A percentile compares a stretch with the other conserved stretches of the same genome.
These are phyloP conservation scores for Eutrema yunnanense DNA, from an alignment of 345 rosid species.

Conservation along the genomic window DNA sequence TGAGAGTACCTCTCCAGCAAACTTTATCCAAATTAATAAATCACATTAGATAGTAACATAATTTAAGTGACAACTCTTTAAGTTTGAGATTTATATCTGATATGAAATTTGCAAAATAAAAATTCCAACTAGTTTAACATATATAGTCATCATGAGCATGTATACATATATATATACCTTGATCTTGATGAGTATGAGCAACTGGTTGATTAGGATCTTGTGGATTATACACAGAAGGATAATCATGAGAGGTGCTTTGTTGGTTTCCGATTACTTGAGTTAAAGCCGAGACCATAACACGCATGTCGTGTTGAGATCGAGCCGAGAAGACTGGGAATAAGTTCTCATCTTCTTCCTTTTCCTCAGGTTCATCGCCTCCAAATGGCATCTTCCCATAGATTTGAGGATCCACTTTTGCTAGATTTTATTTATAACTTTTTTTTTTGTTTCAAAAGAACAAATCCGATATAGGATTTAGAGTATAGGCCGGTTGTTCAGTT, in stretches of 20 bases:
- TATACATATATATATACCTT: conserved; percentile 23
- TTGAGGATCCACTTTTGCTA: conserved; percentile 32
- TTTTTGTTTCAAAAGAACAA: neutral
- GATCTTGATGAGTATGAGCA: conserved; percentile 25
- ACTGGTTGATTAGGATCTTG: conserved; percentile 22
- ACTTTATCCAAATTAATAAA: neutral
- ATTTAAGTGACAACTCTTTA: neutral
- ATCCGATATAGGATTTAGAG: neutral
- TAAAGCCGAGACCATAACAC: conserved; percentile 64
- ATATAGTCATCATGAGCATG: neutral
- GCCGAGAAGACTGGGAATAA: conserved; percentile 54
- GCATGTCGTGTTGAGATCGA: conserved; percentile 65
- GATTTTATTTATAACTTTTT: neutral
- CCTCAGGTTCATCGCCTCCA: conserved; percentile 39
- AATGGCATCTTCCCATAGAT: conserved; percentile 46
- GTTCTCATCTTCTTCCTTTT: conserved; percentile 38
- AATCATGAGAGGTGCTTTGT: conserved; percentile 13
- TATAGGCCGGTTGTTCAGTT: conserved; percentile 1
- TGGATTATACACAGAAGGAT: conserved; percentile 20
- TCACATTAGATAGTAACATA: neutral
- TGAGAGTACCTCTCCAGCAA: neutral
- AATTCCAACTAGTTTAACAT: neutral
- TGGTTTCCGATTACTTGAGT: conserved; percentile 57
- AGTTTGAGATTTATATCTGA: neutral
- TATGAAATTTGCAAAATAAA: neutral